These are phyloP conservation scores for Cladosporium oxysporum DNA, from an alignment of 2,329 filamentous ascomycete genomes.

Conservation along the genomic window DNA sequence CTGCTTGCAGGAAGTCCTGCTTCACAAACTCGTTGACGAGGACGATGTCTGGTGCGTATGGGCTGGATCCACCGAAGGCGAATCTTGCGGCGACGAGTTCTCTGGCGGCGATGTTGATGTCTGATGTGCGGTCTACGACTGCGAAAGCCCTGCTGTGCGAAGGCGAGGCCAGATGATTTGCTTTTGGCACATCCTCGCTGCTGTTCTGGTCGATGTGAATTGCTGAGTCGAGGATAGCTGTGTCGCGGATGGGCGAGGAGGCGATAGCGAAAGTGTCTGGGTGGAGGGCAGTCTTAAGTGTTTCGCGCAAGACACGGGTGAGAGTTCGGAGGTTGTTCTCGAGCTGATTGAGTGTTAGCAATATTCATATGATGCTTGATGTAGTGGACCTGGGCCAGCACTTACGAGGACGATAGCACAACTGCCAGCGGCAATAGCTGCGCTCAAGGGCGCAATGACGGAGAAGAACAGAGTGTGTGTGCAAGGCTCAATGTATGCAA, in stretches of 20 bases:
- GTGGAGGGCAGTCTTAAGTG: slow-evolving; percentile 47
- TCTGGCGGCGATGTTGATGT: slow-evolving; percentile 56
- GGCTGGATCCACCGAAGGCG: slow-evolving; percentile 56
- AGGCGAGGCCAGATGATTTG: slow-evolving; percentile 41
- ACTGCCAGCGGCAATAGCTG: slow-evolving; percentile 54
- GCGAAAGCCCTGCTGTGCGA: slow-evolving; percentile 48
- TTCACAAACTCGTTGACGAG: slow-evolving; percentile 66
- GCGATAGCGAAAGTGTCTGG: slow-evolving; percentile 52
- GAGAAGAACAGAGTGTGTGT: slow-evolving; percentile 54
- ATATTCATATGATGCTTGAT: background rate
- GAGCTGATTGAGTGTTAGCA: slow-evolving; percentile 32
- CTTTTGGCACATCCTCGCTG: slow-evolving; percentile 20
- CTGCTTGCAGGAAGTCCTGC: slow-evolving; percentile 55
- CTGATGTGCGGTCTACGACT: slow-evolving; percentile 62
- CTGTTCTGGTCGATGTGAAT: slow-evolving; percentile 41
- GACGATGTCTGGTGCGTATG: slow-evolving; percentile 63
- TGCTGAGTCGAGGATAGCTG: slow-evolving; percentile 30
- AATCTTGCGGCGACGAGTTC: slow-evolving; percentile 57
- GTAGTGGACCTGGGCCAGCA: background rate
- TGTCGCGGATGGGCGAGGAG: slow-evolving; percentile 35
- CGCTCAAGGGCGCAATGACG: slow-evolving; percentile 45
- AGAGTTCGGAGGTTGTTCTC: slow-evolving; percentile 44
- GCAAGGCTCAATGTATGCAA: slow-evolving; percentile 52
- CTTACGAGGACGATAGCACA: slow-evolving; percentile 53
- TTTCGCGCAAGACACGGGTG: slow-evolving; percentile 39